A percentile compares a stretch with the other conserved stretches of the same genome.
phyloP scores from a whole-genome alignment of 805 yeast species.

The Candida tallmaniae region DNA sequence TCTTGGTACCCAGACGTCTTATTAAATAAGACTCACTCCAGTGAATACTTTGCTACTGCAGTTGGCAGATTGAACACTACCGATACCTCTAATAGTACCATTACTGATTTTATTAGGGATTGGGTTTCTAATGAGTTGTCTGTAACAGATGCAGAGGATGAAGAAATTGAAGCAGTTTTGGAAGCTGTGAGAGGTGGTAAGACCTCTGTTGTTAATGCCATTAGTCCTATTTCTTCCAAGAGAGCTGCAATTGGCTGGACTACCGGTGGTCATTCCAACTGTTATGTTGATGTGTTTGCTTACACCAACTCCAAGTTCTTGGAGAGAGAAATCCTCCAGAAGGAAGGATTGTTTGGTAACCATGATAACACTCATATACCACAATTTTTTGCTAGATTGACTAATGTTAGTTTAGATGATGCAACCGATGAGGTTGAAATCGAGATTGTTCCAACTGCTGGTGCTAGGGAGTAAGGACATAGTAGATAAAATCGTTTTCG shows the following conservation, averaged over 20 bases:
- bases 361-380: slow-evolving; percentile 4
- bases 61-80: slow-evolving; percentile 13
- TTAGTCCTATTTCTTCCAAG: slow-evolving; percentile 2
- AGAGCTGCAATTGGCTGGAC: slow-evolving; percentile 8
- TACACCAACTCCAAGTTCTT: slow-evolving; percentile 4
- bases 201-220: not conserved
- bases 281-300: slow-evolving; percentile 3
- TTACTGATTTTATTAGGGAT: slow-evolving; percentile 2
- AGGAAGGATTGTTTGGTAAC: slow-evolving; percentile 2
- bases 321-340: not conserved
- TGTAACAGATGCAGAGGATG: slow-evolving; percentile 3
- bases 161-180: slow-evolving; percentile 5
- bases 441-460: slow-evolving; percentile 1
- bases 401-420: slow-evolving; percentile 4
- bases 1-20: slow-evolving; percentile 79
- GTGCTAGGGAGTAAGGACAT: not conserved
- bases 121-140: slow-evolving; percentile 3
- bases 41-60: slow-evolving; percentile 54
- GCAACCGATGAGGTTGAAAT: too few species aligned
- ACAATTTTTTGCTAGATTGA: slow-evolving; percentile 3
- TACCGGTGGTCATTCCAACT: slow-evolving; percentile 4
- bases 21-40: slow-evolving; percentile 65
- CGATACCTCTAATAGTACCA: slow-evolving; percentile 3
- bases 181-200: slow-evolving; percentile 2
- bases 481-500: not conserved